These are phyloP conservation scores for Colletotrichum tabaci DNA, from an alignment of 2,329 filamentous ascomycete genomes.

Conservation along the genomic window DNA sequence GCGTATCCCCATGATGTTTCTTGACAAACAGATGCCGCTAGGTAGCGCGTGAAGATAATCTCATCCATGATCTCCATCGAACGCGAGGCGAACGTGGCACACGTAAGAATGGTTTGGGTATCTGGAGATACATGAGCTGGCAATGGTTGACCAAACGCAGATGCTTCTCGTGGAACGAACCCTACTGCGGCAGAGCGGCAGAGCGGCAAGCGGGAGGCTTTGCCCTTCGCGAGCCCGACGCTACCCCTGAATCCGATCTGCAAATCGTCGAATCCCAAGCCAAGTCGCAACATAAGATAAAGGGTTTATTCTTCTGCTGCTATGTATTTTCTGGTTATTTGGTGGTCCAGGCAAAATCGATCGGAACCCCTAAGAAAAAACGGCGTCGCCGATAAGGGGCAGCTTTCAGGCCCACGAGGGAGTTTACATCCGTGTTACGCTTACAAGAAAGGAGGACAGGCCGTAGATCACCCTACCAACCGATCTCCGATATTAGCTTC, in stretches of 20 bases:
- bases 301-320: background rate
- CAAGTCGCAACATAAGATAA: background rate
- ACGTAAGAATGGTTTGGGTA: background rate
- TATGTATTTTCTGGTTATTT: background rate
- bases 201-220: slow-evolving; percentile 12
- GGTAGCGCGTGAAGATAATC: too few relatives aligned
- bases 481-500: too few relatives aligned
- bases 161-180: background rate
- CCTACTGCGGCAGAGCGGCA: background rate
- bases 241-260: background rate
- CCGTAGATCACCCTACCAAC: background rate
- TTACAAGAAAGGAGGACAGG: background rate
- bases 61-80: too few relatives aligned
- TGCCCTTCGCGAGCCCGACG: slow-evolving; percentile 5
- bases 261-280: background rate
- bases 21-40: too few relatives aligned
- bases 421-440: slow-evolving; percentile 1
- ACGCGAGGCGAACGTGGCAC: too few relatives aligned
- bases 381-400: background rate
- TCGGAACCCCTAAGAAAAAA: background rate
- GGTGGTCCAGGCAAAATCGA: background rate
- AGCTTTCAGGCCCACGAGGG: background rate
- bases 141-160: background rate
- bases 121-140: too few relatives aligned
- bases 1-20: background rate